Conservation (phyloP, 83 land plant genomes). For the Diphasiastrum complanatum region DNA sequence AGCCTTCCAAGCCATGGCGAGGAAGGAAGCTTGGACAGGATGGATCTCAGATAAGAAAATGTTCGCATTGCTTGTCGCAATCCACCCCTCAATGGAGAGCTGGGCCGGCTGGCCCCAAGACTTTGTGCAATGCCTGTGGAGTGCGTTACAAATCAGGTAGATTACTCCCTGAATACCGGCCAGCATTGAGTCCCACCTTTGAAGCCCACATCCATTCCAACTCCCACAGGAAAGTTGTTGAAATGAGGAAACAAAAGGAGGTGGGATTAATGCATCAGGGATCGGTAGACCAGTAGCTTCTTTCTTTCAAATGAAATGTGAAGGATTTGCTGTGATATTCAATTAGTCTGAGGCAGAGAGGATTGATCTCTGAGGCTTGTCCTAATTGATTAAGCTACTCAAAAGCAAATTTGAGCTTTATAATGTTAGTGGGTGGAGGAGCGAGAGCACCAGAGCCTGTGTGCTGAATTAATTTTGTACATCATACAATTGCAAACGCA, state of each 20-base stretch:
- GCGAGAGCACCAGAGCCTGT: too few species aligned
- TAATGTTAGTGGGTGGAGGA: too few species aligned
- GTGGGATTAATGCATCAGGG: too few species aligned
- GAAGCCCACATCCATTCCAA: constrained; percentile 64
- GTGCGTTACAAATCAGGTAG: constrained; percentile 84
- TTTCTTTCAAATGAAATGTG: too few species aligned
- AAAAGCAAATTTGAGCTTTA: too few species aligned
- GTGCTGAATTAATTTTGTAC: too few species aligned
- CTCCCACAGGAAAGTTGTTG: constrained; percentile 75
- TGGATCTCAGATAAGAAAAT: constrained; percentile 27
- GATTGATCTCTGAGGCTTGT: too few species aligned
- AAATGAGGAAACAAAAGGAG: constrained; percentile 68
- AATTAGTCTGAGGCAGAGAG: too few species aligned
- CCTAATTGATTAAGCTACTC: too few species aligned
- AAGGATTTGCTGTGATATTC: too few species aligned
- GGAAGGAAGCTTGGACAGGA: constrained; percentile 38
- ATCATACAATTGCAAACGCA: too few species aligned
- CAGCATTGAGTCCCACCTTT: constrained; percentile 81
- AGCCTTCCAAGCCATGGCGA: constrained; percentile 8
- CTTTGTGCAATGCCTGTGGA: constrained; percentile 82
- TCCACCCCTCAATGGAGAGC: constrained; percentile 88
- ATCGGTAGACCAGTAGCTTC: too few species aligned
- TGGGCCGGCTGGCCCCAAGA: constrained; percentile 72
- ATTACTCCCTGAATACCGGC: constrained; percentile 75
- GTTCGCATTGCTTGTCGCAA: constrained; percentile 59